phyloP scores from a whole-genome alignment of 2,329 filamentous ascomycete species.

The Xylariales sp. region DNA sequence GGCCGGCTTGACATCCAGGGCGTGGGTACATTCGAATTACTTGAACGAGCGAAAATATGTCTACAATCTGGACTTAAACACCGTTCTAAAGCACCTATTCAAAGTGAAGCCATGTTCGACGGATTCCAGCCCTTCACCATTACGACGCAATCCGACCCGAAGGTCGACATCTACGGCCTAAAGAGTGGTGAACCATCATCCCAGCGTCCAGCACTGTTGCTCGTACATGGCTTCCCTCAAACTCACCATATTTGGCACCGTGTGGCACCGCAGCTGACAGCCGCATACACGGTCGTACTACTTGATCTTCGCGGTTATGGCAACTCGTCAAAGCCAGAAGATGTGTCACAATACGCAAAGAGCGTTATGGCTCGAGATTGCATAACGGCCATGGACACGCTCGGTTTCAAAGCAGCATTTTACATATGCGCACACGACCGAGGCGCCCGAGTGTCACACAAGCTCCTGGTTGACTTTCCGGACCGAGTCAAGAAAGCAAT shows the following conservation, averaged over 20 bases:
- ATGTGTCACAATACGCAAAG: conserved; percentile 37
- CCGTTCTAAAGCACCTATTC: background rate
- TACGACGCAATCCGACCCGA: conserved; percentile 28
- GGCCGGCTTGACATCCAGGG: too few species aligned
- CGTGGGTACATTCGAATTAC: too few species aligned
- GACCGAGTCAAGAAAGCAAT: conserved; percentile 36
- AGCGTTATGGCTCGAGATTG: conserved; percentile 45
- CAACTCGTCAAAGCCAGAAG: conserved; percentile 39
- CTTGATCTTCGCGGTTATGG: conserved; percentile 50
- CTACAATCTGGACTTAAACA: too few species aligned
- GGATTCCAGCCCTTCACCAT: conserved; percentile 34
- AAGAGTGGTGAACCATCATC: conserved; percentile 26
- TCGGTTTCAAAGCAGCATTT: conserved; percentile 34
- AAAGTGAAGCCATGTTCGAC: conserved; percentile 37
- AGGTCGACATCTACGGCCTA: conserved; percentile 40
- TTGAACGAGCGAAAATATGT: too few species aligned
- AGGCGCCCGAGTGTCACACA: conserved; percentile 51
- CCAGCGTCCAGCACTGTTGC: conserved; percentile 34
- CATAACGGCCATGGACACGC: conserved; percentile 37
- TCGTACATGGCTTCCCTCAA: conserved; percentile 50
- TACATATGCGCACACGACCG: conserved; percentile 53
- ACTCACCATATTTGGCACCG: conserved; percentile 48
- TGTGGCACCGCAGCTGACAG: conserved; percentile 33
- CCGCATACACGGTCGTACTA: conserved; percentile 37
- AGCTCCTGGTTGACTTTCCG: conserved; percentile 44